Evolutionary conservation across 139 green algal genomes (phyloP).

Genomic region (Chlamydomonas sphaeroides): DNA sequence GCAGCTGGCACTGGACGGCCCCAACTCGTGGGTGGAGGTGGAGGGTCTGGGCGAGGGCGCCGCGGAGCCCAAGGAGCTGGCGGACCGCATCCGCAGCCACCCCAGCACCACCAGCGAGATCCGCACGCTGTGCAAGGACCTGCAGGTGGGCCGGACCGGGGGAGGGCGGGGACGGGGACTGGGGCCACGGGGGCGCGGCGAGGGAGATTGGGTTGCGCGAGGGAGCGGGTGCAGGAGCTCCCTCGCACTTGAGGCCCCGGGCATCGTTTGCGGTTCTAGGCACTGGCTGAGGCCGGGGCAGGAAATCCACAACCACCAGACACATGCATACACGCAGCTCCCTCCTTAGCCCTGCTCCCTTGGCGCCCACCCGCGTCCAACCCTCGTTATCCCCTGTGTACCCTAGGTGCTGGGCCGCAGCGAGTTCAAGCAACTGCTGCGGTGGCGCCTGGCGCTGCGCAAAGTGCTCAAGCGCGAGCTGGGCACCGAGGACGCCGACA

Average conservation of each 20-base stretch:
- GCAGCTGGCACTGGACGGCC: conserved; percentile 52
- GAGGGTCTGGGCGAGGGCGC: conserved; percentile 39
- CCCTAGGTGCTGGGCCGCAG: conserved; percentile 87
- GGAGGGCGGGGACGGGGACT: not conserved
- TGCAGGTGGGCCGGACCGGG: conserved; percentile 69
- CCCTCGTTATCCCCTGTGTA: too few species aligned
- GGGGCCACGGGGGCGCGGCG: not conserved
- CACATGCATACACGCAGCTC: too few species aligned
- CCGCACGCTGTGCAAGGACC: conserved; percentile 83
- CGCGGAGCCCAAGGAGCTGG: conserved; percentile 52
- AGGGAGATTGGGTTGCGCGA: too few species aligned
- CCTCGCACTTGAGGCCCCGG: too few species aligned
- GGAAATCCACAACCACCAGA: too few species aligned
- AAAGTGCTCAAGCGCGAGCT: conserved; percentile 58
- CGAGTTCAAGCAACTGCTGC: conserved; percentile 98
- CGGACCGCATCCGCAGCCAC: conserved; percentile 60
- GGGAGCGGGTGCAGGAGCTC: too few species aligned
- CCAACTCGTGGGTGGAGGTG: conserved; percentile 36
- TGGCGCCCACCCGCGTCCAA: too few species aligned
- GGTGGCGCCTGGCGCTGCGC: conserved; percentile 71
- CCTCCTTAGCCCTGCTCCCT: too few species aligned
- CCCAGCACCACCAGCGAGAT: conserved; percentile 84
- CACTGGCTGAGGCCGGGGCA: too few species aligned
- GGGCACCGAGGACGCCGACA: conserved; percentile 43
- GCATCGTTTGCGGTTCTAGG: too few species aligned